phyloP scores from a whole-genome alignment of 257 asterid species.

The Paraleonurus japonicus region DNA sequence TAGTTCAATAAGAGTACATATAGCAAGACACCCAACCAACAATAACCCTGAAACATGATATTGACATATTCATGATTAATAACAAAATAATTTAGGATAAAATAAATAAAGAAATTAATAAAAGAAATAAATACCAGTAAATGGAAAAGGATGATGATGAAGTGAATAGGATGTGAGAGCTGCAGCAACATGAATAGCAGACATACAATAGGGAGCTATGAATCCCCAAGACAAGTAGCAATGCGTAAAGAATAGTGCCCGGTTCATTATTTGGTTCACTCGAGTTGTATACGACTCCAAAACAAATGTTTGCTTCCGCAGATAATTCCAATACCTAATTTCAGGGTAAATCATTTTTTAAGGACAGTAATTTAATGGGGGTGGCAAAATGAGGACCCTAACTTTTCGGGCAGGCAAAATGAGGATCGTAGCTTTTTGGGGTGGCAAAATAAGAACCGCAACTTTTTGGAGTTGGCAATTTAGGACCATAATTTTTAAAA shows the following conservation, averaged over 20 bases:
- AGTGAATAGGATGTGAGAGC: conserved; percentile 46
- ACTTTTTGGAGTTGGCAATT: no score
- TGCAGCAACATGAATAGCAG: conserved; percentile 56
- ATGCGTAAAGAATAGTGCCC: conserved; percentile 67
- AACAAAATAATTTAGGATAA: no score
- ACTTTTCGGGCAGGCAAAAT: no score
- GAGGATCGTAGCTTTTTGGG: no score
- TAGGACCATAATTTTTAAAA: no score
- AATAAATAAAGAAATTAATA: no score
- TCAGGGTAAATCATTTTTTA: no score
- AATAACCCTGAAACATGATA: conserved; percentile 68
- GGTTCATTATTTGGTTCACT: conserved; percentile 76
- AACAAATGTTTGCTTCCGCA: conserved; percentile 85
- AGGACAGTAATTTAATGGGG: no score
- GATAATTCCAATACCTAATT: conserved; percentile 89
- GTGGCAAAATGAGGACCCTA: no score
- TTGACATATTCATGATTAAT: no score
- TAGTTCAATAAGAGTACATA: conserved; percentile 58
- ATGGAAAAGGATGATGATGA: conserved; percentile 38
- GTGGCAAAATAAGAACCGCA: no score
- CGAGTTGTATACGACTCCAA: conserved; percentile 70
- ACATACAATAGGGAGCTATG: conserved; percentile 61
- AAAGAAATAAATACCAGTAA: conserved; percentile 48
- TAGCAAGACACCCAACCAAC: conserved; percentile 45
- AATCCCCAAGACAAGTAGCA: conserved; percentile 85